These are phyloP conservation scores for Metschnikowia sp. DNA, from an alignment of 805 yeast genomes.

Conservation along the genomic window DNA sequence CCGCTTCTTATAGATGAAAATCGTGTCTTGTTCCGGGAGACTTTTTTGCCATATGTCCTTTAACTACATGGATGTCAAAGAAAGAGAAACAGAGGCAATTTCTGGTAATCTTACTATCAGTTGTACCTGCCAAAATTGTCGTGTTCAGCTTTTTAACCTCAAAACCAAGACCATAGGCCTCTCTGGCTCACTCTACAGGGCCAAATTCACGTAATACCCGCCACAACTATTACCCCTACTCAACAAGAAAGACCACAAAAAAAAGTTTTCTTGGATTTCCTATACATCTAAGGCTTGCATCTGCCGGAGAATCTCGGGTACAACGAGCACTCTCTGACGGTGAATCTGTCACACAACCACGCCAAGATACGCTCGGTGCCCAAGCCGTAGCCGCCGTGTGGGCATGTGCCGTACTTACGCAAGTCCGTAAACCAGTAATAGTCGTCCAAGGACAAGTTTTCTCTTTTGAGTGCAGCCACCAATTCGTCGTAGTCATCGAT, in stretches of 20 bases:
- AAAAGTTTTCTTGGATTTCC: not conserved
- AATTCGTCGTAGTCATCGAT: slow-evolving; percentile 78
- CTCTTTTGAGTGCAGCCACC: slow-evolving; percentile 88
- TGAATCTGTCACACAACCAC: slow-evolving; percentile 96
- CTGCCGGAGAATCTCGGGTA: slow-evolving; percentile 98
- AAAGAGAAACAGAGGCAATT: no score
- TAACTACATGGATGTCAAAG: no score
- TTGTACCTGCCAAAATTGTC: no score
- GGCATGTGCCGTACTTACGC: slow-evolving; percentile 95
- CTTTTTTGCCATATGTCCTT: no score
- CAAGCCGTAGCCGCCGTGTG: slow-evolving; percentile 98
- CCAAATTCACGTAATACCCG: no score
- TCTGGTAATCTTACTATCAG: no score
- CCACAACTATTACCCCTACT: not conserved
- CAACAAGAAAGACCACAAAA: slow-evolving; percentile 1
- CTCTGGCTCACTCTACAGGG: no score
- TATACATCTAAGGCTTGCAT: slow-evolving; percentile 72
- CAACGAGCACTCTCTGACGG: slow-evolving; percentile 96
- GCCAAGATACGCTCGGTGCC: slow-evolving; percentile 98
- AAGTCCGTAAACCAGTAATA: slow-evolving; percentile 97
- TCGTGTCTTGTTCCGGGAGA: no score
- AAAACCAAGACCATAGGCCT: no score
- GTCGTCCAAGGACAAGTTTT: slow-evolving; percentile 72
- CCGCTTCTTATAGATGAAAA: no score
- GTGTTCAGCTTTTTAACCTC: no score